Base-by-base conservation (phyloP, 768 basidiomycete genomes). In the Ramaria sp. region DNA sequence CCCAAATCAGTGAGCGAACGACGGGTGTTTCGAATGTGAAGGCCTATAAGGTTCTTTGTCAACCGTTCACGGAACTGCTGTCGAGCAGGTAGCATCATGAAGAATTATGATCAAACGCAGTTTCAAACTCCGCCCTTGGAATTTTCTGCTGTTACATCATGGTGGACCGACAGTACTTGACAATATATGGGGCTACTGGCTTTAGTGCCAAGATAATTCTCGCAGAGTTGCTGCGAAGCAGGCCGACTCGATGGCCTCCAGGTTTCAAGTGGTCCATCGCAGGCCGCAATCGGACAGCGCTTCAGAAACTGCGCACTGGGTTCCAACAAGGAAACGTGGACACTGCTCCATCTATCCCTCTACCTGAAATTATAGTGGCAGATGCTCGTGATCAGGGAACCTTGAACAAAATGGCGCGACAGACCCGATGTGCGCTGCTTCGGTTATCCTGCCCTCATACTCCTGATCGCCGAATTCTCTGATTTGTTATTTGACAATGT, bases 111-210 rank as follows among this genome's bases (percentile, higher is more conserved):
- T 34, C 33, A 5, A 15, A 42, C 4, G 4, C n/a, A n/a, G n/a
- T 43, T 43, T 43, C n/a, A 5, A 43, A 43, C 42, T 19, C 42
- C 42, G 42, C 42, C 15, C 41, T 34, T 5, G 41, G 19, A n/a
- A n/a, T n/a, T n/a, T n/a, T n/a, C n/a, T n/a, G n/a, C n/a, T n/a
- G n/a, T 42, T 15, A 15, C 41, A 17, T 19, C 41, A 42, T 15
- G 13, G 41, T 19, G 19, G 41, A 42, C 41, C 41, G 41, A 42
- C 15, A 19, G 41, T 15, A 43, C 42, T 43, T 43, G 42, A 43
- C 42, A 22, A 42, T 58, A 20, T 51, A 51, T 22, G 57, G 57
- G 10, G 57, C 57, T 7, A 58, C 57, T 19, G 57, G 57, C 50
- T 52, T 58, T 30, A 58, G 50, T 6, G 57, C 57, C 10, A 51